Evolutionary conservation across 805 yeast species (phyloP).

Genomic region (Candida ovalis): DNA sequence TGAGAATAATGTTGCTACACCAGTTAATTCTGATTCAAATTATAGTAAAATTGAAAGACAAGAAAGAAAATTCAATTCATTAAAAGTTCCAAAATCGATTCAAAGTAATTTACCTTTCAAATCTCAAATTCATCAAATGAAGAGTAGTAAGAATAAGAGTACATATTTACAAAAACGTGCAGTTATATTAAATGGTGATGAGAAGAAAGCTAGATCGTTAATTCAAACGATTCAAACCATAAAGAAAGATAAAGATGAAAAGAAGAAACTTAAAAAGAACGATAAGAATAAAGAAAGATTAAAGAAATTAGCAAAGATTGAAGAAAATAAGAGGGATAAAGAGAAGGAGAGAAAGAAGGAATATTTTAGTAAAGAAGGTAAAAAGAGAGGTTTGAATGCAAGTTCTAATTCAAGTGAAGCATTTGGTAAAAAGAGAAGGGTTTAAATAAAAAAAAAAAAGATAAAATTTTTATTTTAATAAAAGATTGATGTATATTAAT

Average conservation of each 20-base stretch:
- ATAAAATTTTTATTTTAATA: background rate
- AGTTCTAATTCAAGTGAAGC: constrained; percentile 25
- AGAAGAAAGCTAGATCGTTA: constrained; percentile 86
- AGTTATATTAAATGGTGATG: constrained; percentile 87
- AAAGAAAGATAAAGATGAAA: constrained; percentile 78
- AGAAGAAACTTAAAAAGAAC: constrained; percentile 66
- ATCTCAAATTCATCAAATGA: constrained; percentile 85
- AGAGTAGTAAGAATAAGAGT: constrained; percentile 81
- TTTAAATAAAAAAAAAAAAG: background rate
- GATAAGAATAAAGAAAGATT: constrained; percentile 73
- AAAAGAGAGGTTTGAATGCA: constrained; percentile 47
- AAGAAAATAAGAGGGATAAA: constrained; percentile 65
- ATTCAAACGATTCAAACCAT: constrained; percentile 84
- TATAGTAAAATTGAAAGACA: constrained; percentile 74
- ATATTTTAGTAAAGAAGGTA: constrained; percentile 68
- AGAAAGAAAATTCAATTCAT: constrained; percentile 81
- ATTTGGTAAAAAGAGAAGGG: constrained; percentile 24
- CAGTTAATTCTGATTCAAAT: constrained; percentile 46
- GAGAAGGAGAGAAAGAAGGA: constrained; percentile 86
- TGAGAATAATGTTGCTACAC: constrained; percentile 61
- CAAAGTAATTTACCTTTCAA: constrained; percentile 82
- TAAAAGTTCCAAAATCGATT: constrained; percentile 78
- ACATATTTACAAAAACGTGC: constrained; percentile 88
- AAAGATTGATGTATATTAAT: no score
- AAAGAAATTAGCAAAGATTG: constrained; percentile 71